Conservation (phyloP, 2,329 filamentous ascomycete genomes). For the Colletotrichum agaves region DNA sequence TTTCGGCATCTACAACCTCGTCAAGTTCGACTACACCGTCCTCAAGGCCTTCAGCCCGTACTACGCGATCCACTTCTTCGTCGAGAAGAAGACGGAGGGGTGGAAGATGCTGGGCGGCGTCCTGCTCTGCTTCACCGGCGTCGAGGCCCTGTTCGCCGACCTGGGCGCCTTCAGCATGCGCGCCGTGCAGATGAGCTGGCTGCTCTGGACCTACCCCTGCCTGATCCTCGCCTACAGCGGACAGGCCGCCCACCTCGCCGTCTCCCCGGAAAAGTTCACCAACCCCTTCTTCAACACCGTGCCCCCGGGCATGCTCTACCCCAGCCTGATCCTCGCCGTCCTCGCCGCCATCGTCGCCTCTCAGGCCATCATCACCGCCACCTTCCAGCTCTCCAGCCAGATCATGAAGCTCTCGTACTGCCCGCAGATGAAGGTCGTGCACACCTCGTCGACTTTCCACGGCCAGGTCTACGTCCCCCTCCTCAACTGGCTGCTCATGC, state of each 20-base stretch:
- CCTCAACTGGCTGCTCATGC: conserved; percentile 81
- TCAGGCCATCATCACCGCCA: conserved; percentile 81
- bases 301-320: conserved; percentile 75
- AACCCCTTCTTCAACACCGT: conserved; percentile 81
- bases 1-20: conserved; percentile 73
- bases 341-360: conserved; percentile 79
- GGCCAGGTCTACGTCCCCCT: conserved; percentile 82
- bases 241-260: conserved; percentile 78
- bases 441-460: conserved; percentile 76
- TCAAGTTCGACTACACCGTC: conserved; percentile 62
- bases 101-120: conserved; percentile 78
- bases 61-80: conserved; percentile 70
- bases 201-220: conserved; percentile 75
- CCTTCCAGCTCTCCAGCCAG: conserved; percentile 76
- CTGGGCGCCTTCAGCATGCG: conserved; percentile 77
- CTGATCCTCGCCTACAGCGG: conserved; percentile 74
- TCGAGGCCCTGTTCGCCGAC: conserved; percentile 84
- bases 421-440: conserved; percentile 78
- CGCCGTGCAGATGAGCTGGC: conserved; percentile 80
- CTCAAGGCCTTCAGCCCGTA: conserved; percentile 67
- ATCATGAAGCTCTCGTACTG: conserved; percentile 79
- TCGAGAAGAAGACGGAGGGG: conserved; percentile 67
- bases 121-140: conserved; percentile 78
- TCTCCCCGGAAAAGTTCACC: conserved; percentile 63
- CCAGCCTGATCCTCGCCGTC: conserved; percentile 74